Percentiles rank a stretch among this genome's conserved stretches.
phyloP scores from a whole-genome alignment of 495 filamentous ascomycete genomes.

The Trichoderma gamsii region DNA sequence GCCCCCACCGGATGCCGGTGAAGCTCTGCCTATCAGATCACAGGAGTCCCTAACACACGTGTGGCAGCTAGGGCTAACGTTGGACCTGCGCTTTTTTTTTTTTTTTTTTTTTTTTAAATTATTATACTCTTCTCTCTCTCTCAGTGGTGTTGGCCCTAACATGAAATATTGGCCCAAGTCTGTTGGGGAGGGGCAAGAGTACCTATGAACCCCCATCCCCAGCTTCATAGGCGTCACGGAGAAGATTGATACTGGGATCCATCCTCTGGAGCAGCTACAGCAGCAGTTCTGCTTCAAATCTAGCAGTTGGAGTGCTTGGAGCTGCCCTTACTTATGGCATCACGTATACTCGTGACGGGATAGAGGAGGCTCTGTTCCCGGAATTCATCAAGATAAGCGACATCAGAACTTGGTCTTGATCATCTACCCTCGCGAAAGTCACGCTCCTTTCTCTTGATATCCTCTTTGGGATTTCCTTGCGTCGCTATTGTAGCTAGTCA shows the following conservation, averaged over 20 bases:
- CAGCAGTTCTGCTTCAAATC: not conserved
- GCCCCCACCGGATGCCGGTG: not conserved
- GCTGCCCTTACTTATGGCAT: not conserved
- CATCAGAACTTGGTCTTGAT: not conserved
- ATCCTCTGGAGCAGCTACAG: not conserved
- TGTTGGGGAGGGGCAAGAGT: not conserved
- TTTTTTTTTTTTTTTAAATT: not conserved
- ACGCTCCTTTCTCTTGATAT: not conserved
- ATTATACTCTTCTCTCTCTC: not conserved
- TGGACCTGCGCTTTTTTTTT: not conserved
- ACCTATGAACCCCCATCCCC: not conserved
- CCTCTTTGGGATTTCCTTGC: not conserved
- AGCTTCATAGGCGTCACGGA: not conserved
- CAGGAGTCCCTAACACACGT: not conserved
- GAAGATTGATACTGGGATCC: not conserved
- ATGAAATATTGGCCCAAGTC: not conserved
- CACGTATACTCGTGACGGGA: not conserved
- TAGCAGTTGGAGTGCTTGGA: not conserved
- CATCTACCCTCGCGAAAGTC: not conserved
- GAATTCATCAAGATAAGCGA: not conserved
- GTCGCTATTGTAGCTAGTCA: not conserved
- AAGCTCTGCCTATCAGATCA: conserved; percentile 9
- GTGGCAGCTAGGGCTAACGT: not conserved
- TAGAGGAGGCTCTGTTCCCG: not conserved
- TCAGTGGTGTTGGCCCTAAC: not conserved